phyloP scores from a whole-genome alignment of 305 asterid genomes.

The Lippia alba region DNA sequence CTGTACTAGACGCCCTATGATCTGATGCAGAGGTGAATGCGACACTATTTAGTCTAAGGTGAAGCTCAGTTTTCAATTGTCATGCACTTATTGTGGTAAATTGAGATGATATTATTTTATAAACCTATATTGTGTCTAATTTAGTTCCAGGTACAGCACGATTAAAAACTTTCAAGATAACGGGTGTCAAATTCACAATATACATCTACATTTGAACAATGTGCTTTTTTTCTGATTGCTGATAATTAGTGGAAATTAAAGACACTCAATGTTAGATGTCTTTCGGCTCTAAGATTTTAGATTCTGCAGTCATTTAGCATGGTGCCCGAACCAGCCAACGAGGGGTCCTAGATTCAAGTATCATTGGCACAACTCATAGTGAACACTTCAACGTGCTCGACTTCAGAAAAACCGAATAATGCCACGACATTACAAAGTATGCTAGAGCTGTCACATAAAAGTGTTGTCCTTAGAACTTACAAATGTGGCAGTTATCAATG shows the following conservation, averaged over 20 bases:
- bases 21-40: not conserved
- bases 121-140: not conserved
- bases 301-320: no score
- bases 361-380: not conserved
- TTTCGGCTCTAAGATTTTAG: not conserved
- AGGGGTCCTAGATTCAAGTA: not conserved
- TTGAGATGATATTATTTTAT: not conserved
- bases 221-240: not conserved
- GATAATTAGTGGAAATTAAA: not conserved
- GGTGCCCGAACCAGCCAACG: no score
- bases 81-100: not conserved
- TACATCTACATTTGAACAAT: not conserved
- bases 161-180: not conserved
- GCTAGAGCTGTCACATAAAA: no score
- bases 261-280: not conserved
- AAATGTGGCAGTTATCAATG: not conserved
- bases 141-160: not conserved
- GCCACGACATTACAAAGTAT: not conserved
- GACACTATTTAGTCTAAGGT: not conserved
- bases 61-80: not conserved
- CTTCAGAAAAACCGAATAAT: not conserved
- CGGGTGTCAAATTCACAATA: not conserved
- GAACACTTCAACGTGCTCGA: not conserved
- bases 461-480: not conserved
- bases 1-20: not conserved